Evolutionary conservation across 805 yeast genomes (phyloP).

Genomic region (Saccharomycopsis capsularis): DNA sequence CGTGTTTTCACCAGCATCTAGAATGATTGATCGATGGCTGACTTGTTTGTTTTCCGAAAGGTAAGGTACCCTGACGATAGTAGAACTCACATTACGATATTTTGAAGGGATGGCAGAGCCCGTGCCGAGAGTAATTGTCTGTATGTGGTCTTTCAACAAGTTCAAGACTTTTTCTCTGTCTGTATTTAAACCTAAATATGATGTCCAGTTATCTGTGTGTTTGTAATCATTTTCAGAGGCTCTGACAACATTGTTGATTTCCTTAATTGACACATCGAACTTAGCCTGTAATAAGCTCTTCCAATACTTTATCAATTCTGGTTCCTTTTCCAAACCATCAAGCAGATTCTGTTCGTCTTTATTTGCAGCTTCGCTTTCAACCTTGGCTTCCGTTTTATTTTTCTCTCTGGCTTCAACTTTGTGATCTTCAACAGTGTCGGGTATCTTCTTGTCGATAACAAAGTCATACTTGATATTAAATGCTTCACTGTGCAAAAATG

Average conservation of each 20-base stretch:
- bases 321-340: too few species aligned
- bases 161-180: slow-evolving; percentile 14
- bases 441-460: not conserved
- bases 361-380: too few species aligned
- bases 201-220: too few species aligned
- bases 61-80: slow-evolving; percentile 65
- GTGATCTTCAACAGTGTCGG: too few species aligned
- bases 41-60: slow-evolving; percentile 23
- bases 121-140: slow-evolving; percentile 77
- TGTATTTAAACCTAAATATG: too few species aligned
- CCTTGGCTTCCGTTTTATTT: not conserved
- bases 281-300: not conserved
- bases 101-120: slow-evolving; percentile 88
- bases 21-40: slow-evolving; percentile 41
- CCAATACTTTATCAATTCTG: not conserved
- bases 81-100: slow-evolving; percentile 78
- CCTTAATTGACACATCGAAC: not conserved
- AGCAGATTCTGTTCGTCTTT: too few species aligned
- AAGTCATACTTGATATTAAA: not conserved
- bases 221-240: not conserved
- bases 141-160: slow-evolving; percentile 48
- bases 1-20: slow-evolving; percentile 97
- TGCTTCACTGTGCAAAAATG: not conserved
- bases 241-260: not conserved
- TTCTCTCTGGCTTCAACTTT: not conserved